Evolutionary conservation across 2,329 filamentous ascomycete species (phyloP), one percentile per base, ranked within the genome.

Genomic region (Botrytis byssoidea): DNA sequence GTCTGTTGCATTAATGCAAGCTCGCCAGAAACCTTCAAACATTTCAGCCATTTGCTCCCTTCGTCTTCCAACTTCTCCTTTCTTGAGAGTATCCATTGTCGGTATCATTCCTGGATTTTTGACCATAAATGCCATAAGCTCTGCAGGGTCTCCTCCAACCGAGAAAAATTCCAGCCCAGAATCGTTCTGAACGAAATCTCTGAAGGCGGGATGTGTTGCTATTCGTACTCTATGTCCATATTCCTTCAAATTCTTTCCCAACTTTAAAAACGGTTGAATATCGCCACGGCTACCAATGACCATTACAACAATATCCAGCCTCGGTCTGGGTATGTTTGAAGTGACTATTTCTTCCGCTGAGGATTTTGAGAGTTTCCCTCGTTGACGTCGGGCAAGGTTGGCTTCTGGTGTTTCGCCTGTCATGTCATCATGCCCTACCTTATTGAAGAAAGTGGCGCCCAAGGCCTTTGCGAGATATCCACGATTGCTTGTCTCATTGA

Each of bases 121-220:
- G 90, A 25, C 80, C 93, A 96, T 95, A 81, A 94, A 95, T 0
- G 92, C 91, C 93, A 95, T 95, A 1, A 96, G 84, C 81, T 95
- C 92, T 0, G 91, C 89, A 2, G 93, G 93, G 77, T 95, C 90
- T 2, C 93, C 93, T 1, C 93, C 93, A 2, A 95, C 88, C 2
- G 89, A 91, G 82, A 95, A 95, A 83, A 95, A 95, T 77, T 95
- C 93, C 0, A 95, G 85, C 0, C 90, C 91, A 0, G 86, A 90
- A 75, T 94, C 91, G 67, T 91, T 86, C 78, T 93, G 87, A 1
- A 95, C 88, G 77, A 95, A 94, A 0, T 93, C 88, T 66, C 89
- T 89, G 81, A 95, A 95, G 0, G 89, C 89, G 1, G 92, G 91
- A 79, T 95, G 93, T 0, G 92, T 95, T 1, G 93, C 93, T 68